A percentile compares a stretch with the other conserved stretches of the same genome.
These are phyloP conservation scores for Solanum hybrid DNA, from an alignment of 305 asterid genomes.

Conservation along the genomic window DNA sequence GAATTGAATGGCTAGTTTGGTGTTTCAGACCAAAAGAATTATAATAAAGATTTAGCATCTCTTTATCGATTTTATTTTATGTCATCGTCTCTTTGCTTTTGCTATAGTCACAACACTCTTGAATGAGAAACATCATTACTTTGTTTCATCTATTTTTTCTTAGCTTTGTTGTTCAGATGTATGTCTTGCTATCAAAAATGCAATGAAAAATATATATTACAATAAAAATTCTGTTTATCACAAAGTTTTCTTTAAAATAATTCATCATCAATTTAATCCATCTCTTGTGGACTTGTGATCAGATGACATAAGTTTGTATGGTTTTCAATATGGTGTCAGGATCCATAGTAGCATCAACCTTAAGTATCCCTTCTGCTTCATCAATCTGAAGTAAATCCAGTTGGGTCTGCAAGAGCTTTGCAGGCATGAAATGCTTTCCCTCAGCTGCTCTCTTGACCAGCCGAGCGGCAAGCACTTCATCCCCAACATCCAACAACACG, in stretches of 20 bases:
- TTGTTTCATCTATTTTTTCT: neutral
- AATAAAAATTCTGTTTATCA: neutral
- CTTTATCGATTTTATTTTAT: neutral
- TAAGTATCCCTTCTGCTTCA: conserved; percentile 64
- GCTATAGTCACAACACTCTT: neutral
- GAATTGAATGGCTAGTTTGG: neutral
- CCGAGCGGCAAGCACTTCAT: conserved; percentile 57
- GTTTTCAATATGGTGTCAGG: conserved; percentile 19
- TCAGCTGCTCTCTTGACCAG: conserved; percentile 52
- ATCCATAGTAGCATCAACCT: conserved; percentile 63
- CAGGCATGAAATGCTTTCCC: conserved; percentile 91
- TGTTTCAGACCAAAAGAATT: neutral
- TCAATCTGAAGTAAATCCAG: conserved; percentile 68
- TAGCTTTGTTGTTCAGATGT: neutral
- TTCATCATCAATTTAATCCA: neutral
- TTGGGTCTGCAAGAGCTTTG: conserved; percentile 71
- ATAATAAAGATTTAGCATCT: neutral
- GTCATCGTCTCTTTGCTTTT: neutral
- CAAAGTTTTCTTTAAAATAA: neutral
- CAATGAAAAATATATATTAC: neutral
- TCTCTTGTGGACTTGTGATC: neutral
- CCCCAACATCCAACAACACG: conserved; percentile 47
- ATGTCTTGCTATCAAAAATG: neutral
- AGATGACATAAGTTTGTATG: neutral
- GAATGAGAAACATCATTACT: neutral